phyloP scores from a whole-genome alignment of 2,329 filamentous ascomycete genomes.

The Hirsutella minnesotensis region DNA sequence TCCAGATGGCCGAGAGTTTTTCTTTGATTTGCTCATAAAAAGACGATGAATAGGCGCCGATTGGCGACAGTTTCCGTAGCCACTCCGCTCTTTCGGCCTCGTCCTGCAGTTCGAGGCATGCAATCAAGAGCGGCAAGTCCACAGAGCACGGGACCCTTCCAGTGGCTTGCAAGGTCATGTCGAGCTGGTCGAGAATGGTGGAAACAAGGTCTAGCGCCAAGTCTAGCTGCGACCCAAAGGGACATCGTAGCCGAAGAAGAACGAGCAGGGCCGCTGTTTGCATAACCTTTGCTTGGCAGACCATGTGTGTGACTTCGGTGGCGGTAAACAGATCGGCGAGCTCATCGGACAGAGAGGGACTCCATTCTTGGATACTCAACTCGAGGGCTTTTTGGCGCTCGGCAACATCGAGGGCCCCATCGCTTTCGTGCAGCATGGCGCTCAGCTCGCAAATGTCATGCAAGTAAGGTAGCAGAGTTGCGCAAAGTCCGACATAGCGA shows the following conservation, averaged over 20 bases:
- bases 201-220: constrained; percentile 6
- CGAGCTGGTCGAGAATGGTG: constrained; percentile 12
- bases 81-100: constrained; percentile 4
- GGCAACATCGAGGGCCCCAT: background rate
- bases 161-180: constrained; percentile 9
- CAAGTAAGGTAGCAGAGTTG: constrained; percentile 11
- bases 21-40: constrained; percentile 1
- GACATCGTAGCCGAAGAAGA: constrained; percentile 10
- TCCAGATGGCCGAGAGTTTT: background rate
- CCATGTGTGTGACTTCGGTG: constrained; percentile 14
- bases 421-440: constrained; percentile 5
- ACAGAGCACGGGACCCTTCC: constrained; percentile 8
- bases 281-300: constrained; percentile 15
- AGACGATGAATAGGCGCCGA: constrained; percentile 4
- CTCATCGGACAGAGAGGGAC: constrained; percentile 9
- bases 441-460: constrained; percentile 14
- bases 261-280: constrained; percentile 12
- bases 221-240: background rate
- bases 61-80: constrained; percentile 4
- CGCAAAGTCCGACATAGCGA: constrained; percentile 13
- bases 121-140: constrained; percentile 11
- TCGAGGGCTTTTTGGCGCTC: constrained; percentile 7
- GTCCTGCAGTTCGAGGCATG: constrained; percentile 12
- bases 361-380: constrained; percentile 8
- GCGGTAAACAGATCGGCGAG: constrained; percentile 9